Evolutionary conservation across 1,284 basidiomycete species (phyloP), one percentile per base, ranked within the genome.

Genomic region (Abortiporus biennis): DNA sequence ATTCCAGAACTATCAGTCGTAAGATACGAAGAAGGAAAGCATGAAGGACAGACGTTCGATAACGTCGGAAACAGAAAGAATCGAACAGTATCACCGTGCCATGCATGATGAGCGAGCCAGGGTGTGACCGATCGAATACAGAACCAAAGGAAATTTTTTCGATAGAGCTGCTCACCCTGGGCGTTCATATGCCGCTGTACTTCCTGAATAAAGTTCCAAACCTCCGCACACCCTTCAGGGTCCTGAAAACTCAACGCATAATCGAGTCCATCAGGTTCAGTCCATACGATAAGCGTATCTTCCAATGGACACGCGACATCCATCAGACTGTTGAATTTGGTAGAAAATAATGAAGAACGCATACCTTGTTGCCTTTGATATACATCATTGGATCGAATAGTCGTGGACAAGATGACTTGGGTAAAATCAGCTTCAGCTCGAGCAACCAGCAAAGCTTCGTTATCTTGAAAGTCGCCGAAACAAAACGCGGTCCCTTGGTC

Each of bases 201-300:
- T 55, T 97, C 92, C 49, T 80, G 72, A 54, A 99, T 92, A 63
- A 99, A 99, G 55, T 87, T 87, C 95, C 95, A 99, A 37, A 99
- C 90, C 67, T 98, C 95, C 36, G 85, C 76, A 56, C 95, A 99
- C 24, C 95, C 96, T 49, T 95, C 90, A 0, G 91, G 79, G 57
- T 98, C 95, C 59, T 98, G 95, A 57, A 99, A 99, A 52, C 92
- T 96, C 38, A 99, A 72, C 2, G 96, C 96, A 63, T 96, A 94
- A 64, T 99, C 95, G 19, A 86, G 81, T 19, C 92, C 91, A 51
- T 92, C 85, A 0, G 89, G 90, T 61, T 98, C 95, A 1, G 95
- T 99, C 95, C 95, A 99, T 11, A 99, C 95, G 49, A 99, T 97
- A 35, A 99, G 76, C 1, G 96, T 99, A 52, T 98, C 95, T n/a